Evolutionary conservation across 345 rosid genomes (phyloP), one percentile per base, ranked within the genome.

Genomic region (Ceriops decandra): DNA sequence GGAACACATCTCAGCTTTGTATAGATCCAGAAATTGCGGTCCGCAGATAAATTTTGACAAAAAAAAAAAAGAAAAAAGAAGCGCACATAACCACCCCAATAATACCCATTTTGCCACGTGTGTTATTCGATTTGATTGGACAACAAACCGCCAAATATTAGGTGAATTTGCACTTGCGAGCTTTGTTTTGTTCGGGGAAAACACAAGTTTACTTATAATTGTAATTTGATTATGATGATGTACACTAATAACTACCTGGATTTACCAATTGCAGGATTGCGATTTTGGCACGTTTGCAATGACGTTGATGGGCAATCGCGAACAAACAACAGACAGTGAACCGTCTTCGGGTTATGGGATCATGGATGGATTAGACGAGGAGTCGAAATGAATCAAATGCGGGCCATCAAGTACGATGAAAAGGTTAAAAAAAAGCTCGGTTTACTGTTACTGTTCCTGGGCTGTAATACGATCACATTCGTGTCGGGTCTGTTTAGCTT

Each of bases 401-500:
- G 8, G 70, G 52, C 70, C 68, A 53, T 63, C 47, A 63, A 38
- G 70, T 22, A 68, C 57, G 17, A 33, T 16, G 24, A 28, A 15
- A 56, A 24, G 17, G 17, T 24, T 24, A 24, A 24, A 22, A 24
- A 24, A 22, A 42, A 42, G 49, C 49, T 0, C 26, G 49, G 59
- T 24, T 32, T 9, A 31, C 32, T 46, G 31, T 52, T 67, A 66
- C 59, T 24, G 49, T 42, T 42, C 17, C 19, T 42, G 49, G 2
- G 72, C 76, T 62, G 56, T 66, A 70, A 59, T 72, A 17, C 2
- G 47, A 66, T 66, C 64, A 47, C 57, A 22, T 64, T 66, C 64
- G 24, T 72, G 16, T 64, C 75, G 65, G 24, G 46, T 21, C 65
- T 13, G 57, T 57, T 69, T 9, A 10, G 7, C 59, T 74, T 52